These are phyloP conservation scores for Wolfiporia cocos DNA, from an alignment of 1,284 basidiomycete genomes.

Conservation along the genomic window DNA sequence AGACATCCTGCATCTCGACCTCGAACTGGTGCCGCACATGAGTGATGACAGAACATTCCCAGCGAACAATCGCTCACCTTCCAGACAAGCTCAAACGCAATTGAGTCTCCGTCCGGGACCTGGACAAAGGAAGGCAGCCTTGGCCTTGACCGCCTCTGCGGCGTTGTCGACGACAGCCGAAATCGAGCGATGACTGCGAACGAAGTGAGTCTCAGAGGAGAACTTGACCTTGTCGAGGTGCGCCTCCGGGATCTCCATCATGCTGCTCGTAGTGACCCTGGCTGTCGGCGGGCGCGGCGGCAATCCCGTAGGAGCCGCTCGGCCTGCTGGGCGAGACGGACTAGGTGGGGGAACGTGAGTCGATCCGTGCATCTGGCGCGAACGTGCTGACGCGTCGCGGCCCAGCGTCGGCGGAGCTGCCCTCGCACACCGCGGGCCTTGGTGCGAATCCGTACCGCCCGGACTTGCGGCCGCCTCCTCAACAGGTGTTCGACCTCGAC, in stretches of 20 bases:
- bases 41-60: constrained; percentile 1
- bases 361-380: constrained; percentile 12
- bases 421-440: constrained; percentile 36
- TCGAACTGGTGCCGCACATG: constrained; percentile 50
- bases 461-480: constrained; percentile 50
- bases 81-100: constrained; percentile 63
- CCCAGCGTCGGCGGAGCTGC: constrained; percentile 41
- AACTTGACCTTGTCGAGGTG: constrained; percentile 50
- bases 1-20: constrained; percentile 84
- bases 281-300: too few species aligned
- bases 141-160: constrained; percentile 64
- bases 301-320: constrained; percentile 71
- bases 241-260: constrained; percentile 41
- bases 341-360: constrained; percentile 65
- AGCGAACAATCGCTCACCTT: constrained; percentile 33
- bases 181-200: constrained; percentile 33
- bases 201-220: too few species aligned
- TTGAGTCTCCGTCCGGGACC: constrained; percentile 51
- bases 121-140: constrained; percentile 67
- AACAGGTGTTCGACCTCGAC: constrained; percentile 66
- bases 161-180: constrained; percentile 45
- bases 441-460: constrained; percentile 64
- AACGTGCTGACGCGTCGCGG: not conserved
- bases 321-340: constrained; percentile 73
- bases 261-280: too few species aligned